Percentiles rank a stretch among this genome's conserved stretches.
These are phyloP conservation scores for Mortierella claussenii DNA, from an alignment of 192 early-diverging fungal genomes.

Conservation along the genomic window DNA sequence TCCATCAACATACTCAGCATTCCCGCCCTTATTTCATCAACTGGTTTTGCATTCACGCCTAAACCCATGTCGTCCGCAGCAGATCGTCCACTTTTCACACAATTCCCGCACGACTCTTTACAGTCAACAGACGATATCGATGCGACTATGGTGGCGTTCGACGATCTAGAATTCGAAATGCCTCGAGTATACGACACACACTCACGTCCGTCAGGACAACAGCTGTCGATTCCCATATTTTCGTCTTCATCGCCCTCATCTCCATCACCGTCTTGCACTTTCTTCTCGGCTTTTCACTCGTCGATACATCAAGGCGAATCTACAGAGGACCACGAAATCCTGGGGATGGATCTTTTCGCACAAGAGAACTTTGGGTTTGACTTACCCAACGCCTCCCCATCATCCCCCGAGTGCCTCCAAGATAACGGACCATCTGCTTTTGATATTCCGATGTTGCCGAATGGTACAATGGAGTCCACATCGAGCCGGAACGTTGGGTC, in stretches of 20 bases:
- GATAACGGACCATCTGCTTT: neutral
- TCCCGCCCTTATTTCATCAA: neutral
- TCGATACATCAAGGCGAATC: neutral
- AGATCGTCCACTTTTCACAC: neutral
- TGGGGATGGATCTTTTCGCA: conserved; percentile 10
- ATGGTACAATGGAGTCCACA: neutral
- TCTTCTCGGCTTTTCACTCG: neutral
- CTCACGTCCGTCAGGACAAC: neutral
- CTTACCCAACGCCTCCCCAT: neutral
- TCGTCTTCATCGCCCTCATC: conserved; percentile 1
- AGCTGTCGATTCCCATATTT: conserved; percentile 2
- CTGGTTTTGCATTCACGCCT: neutral
- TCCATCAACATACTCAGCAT: neutral
- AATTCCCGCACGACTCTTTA: neutral
- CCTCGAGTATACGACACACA: neutral
- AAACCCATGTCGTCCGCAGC: neutral
- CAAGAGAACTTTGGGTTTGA: conserved; percentile 9
- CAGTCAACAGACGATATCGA: neutral
- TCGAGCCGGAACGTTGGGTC: neutral
- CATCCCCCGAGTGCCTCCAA: neutral
- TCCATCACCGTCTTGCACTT: conserved; percentile 2
- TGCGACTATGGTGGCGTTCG: conserved; percentile 1
- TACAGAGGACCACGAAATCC: neutral
- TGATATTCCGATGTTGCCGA: neutral
- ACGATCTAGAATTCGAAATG: neutral